A percentile compares a stretch with the other conserved stretches of the same genome.
Evolutionary conservation across 805 yeast species (phyloP).

Genomic region (Candida broadrunensis): DNA sequence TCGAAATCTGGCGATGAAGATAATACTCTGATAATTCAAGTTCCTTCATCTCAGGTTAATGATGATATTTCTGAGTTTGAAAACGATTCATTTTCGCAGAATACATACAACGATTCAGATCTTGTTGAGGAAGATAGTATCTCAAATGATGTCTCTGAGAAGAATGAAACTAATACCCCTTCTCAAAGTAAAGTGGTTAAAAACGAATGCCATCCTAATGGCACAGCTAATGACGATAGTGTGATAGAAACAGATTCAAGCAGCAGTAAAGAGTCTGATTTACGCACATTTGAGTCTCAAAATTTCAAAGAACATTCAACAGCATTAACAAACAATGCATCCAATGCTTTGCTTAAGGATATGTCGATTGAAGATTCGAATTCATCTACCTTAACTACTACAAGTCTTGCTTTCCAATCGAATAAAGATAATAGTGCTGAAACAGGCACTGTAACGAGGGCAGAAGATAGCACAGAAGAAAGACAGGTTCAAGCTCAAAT

Average conservation of each 20-base stretch:
- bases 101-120: slow-evolving; percentile 9
- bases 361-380: too few species aligned
- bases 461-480: too few species aligned
- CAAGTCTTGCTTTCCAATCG: too few species aligned
- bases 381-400: too few species aligned
- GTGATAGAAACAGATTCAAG: neutral
- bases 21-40: neutral
- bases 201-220: too few species aligned
- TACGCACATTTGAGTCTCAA: neutral
- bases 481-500: too few species aligned
- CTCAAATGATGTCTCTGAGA: neutral
- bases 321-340: neutral
- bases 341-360: neutral
- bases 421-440: too few species aligned
- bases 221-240: too few species aligned
- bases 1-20: too few species aligned
- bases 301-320: neutral
- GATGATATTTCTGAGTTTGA: slow-evolving; percentile 6
- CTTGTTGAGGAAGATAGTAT: slow-evolving; percentile 6
- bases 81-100: slow-evolving; percentile 5
- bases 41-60: slow-evolving; percentile 7
- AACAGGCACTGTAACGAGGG: too few species aligned
- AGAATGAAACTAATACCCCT: too few species aligned
- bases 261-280: neutral
- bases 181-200: too few species aligned